A percentile compares a stretch with the other conserved stretches of the same genome.
Evolutionary conservation across 2,329 filamentous ascomycete genomes (phyloP).

Genomic region (Whalleya microplaca): DNA sequence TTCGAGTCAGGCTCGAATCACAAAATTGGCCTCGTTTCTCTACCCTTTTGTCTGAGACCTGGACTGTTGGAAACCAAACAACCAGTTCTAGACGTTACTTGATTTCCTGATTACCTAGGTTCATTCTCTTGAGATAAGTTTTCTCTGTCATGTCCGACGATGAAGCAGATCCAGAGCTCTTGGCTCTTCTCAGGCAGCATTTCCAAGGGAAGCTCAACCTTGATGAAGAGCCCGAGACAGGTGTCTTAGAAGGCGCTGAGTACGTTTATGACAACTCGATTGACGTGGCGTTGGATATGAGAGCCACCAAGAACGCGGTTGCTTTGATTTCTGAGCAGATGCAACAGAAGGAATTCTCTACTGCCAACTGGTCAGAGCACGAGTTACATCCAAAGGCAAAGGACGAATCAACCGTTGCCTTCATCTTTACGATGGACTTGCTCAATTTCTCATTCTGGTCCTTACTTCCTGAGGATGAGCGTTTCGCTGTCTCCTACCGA

Average conservation of each 20-base stretch:
- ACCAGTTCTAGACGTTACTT: background rate
- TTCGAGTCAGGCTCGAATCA: constrained; percentile 18
- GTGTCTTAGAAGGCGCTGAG: constrained; percentile 80
- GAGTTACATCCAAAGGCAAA: constrained; percentile 86
- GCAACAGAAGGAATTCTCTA: constrained; percentile 82
- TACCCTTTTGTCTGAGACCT: constrained; percentile 8
- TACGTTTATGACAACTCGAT: constrained; percentile 91
- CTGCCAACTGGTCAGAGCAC: constrained; percentile 83
- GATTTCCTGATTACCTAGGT: background rate
- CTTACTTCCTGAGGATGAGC: constrained; percentile 66
- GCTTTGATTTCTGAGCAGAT: constrained; percentile 79
- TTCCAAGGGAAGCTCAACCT: constrained; percentile 63
- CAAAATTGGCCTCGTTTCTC: constrained; percentile 6
- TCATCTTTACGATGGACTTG: constrained; percentile 97
- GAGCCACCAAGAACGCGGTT: constrained; percentile 80
- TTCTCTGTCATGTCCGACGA: constrained; percentile 80
- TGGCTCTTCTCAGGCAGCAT: constrained; percentile 83
- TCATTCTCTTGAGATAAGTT: background rate
- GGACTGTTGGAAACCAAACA: constrained; percentile 3
- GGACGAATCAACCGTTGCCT: constrained; percentile 79
- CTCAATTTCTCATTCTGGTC: constrained; percentile 99
- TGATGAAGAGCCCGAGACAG: constrained; percentile 70
- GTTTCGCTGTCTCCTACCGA: constrained; percentile 82
- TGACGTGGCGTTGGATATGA: constrained; percentile 87
- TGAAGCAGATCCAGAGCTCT: constrained; percentile 84